These are phyloP conservation scores for Lentinula sp. DNA, from an alignment of 768 basidiomycete genomes.

Conservation along the genomic window DNA sequence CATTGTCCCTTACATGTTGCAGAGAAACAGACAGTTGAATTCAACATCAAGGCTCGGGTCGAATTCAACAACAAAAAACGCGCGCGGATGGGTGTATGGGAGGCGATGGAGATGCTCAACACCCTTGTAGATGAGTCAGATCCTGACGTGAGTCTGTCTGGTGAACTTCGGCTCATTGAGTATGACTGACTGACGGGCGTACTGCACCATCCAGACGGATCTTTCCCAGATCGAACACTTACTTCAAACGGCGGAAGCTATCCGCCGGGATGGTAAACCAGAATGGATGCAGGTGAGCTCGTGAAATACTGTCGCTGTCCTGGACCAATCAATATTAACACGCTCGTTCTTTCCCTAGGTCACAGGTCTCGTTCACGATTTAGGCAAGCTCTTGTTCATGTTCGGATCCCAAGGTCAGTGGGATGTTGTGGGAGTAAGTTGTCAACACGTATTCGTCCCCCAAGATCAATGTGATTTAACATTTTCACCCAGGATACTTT, in stretches of 20 bases:
- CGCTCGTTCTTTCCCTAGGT: slow-evolving; percentile 30
- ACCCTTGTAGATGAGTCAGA: slow-evolving; percentile 88
- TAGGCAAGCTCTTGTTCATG: slow-evolving; percentile 81
- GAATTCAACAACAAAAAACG: slow-evolving; percentile 63
- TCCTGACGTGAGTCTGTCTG: slow-evolving; percentile 56
- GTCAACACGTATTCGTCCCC: not conserved
- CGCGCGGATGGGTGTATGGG: slow-evolving; percentile 80
- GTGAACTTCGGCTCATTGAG: not conserved
- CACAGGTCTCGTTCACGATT: slow-evolving; percentile 81
- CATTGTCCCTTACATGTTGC: not conserved
- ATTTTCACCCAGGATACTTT: slow-evolving; percentile 47
- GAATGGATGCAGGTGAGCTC: slow-evolving; percentile 78
- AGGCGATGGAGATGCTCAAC: slow-evolving; percentile 82
- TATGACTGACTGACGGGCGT: slow-evolving; percentile 7
- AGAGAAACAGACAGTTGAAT: slow-evolving; percentile 87
- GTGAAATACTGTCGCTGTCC: not conserved
- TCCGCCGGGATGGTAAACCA: slow-evolving; percentile 78
- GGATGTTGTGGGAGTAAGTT: slow-evolving; percentile 84
- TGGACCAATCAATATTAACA: not conserved
- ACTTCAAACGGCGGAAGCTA: slow-evolving; percentile 88
- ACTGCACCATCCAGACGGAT: slow-evolving; percentile 41
- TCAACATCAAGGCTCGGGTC: slow-evolving; percentile 73
- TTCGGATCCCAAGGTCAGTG: slow-evolving; percentile 88
- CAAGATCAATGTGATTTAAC: not conserved
- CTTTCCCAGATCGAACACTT: slow-evolving; percentile 88